Conservation (phyloP, 805 yeast genomes). For the Ascoidea rubescens region DNA sequence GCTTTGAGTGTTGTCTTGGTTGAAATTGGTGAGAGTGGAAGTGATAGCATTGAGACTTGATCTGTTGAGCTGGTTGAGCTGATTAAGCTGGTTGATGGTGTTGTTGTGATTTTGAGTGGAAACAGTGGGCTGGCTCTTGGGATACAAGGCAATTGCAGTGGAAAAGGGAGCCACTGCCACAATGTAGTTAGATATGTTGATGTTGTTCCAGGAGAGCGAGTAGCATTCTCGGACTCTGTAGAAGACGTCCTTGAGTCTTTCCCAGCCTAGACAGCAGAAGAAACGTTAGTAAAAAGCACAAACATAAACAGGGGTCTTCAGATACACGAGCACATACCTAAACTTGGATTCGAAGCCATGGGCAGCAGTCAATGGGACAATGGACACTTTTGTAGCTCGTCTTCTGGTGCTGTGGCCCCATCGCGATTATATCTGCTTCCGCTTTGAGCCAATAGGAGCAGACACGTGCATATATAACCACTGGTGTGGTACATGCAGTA, state of each 20-base stretch:
- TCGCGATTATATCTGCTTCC: too few relatives aligned
- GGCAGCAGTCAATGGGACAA: too few relatives aligned
- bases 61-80: not conserved
- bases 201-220: conserved; percentile 34
- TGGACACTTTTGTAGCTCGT: too few relatives aligned
- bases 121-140: conserved; percentile 15
- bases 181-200: conserved; percentile 25
- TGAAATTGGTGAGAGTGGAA: conserved; percentile 6
- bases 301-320: conserved; percentile 4
- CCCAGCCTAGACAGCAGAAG: conserved; percentile 40
- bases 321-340: conserved; percentile 12
- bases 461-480: too few relatives aligned
- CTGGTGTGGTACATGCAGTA: too few relatives aligned
- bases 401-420: too few relatives aligned
- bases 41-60: not conserved
- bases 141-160: conserved; percentile 40
- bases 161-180: conserved; percentile 38
- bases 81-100: not conserved
- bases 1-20: conserved; percentile 1
- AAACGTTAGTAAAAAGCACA: conserved; percentile 7
- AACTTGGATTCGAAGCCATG: conserved; percentile 16
- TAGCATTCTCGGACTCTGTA: conserved; percentile 51
- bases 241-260: conserved; percentile 54
- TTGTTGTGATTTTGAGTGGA: not conserved
- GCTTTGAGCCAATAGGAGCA: too few relatives aligned